Evolutionary conservation across 2,329 filamentous ascomycete genomes (phyloP).

Genomic region (Hypoxylon sp.): DNA sequence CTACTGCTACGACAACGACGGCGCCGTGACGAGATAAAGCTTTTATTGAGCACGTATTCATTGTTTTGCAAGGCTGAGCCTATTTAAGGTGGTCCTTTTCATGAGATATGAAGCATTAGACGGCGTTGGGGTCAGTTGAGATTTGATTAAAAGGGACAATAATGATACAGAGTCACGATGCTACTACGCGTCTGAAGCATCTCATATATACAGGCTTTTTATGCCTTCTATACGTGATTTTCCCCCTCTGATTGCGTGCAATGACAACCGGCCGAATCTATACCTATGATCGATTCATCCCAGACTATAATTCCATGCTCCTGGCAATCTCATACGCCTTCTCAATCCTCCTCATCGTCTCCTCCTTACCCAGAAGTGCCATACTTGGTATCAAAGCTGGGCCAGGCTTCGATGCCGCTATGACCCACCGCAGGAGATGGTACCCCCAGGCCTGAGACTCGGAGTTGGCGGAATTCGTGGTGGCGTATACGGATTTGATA

Average conservation of each 20-base stretch:
- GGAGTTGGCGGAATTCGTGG: slow-evolving; percentile 1
- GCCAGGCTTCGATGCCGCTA: slow-evolving; percentile 47
- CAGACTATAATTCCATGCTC: slow-evolving; percentile 14
- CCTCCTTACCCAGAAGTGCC: slow-evolving; percentile 49
- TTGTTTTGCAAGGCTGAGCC: background rate
- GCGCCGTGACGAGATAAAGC: slow-evolving; percentile 15
- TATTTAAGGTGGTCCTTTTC: slow-evolving; percentile 14
- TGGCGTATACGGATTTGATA: slow-evolving; percentile 43
- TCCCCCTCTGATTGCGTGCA: background rate
- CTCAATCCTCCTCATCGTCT: slow-evolving; percentile 48
- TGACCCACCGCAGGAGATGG: slow-evolving; percentile 52
- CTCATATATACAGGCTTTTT: background rate
- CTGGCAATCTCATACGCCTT: slow-evolving; percentile 42
- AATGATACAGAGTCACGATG: slow-evolving; percentile 44
- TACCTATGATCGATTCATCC: background rate
- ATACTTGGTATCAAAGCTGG: slow-evolving; percentile 48
- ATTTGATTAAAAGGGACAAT: slow-evolving; percentile 32
- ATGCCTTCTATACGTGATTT: slow-evolving; percentile 4
- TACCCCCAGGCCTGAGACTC: slow-evolving; percentile 46
- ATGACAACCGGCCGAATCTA: background rate
- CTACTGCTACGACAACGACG: slow-evolving; percentile 12
- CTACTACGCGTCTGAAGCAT: slow-evolving; percentile 27
- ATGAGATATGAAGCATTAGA: slow-evolving; percentile 54
- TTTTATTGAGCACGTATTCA: background rate
- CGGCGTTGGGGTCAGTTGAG: slow-evolving; percentile 49